Conservation (phyloP, 495 filamentous ascomycete species). For the Glarea lozoyensis region DNA sequence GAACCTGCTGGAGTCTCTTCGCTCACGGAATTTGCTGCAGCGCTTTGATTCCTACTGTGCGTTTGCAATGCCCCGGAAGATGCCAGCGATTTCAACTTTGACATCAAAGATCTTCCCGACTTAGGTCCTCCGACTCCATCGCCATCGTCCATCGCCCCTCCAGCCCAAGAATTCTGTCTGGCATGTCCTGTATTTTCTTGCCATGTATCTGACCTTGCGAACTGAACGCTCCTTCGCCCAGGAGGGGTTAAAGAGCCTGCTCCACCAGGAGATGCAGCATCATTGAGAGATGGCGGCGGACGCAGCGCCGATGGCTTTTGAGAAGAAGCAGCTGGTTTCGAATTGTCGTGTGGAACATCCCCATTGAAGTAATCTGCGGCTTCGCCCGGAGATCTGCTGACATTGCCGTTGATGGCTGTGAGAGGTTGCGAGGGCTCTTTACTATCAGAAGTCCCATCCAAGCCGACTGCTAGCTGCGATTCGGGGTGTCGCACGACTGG, state of each 20-base stretch:
- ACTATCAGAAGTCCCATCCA: background rate
- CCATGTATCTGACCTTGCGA: slow-evolving; percentile 41
- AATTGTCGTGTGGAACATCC: slow-evolving; percentile 24
- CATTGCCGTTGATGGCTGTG: slow-evolving; percentile 9
- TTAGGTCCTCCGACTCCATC: slow-evolving; percentile 36
- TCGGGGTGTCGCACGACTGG: slow-evolving; percentile 8
- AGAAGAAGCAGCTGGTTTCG: background rate
- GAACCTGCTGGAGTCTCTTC: slow-evolving; percentile 38
- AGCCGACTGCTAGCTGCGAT: slow-evolving; percentile 8
- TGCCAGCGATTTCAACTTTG: slow-evolving; percentile 54
- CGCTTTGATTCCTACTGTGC: slow-evolving; percentile 33
- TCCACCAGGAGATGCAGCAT: slow-evolving; percentile 14
- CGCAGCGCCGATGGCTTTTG: slow-evolving; percentile 14
- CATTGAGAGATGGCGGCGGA: background rate
- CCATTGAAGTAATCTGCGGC: slow-evolving; percentile 36
- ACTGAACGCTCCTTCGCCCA: slow-evolving; percentile 55
- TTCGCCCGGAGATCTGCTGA: slow-evolving; percentile 17
- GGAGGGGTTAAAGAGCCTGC: slow-evolving; percentile 35
- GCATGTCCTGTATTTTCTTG: slow-evolving; percentile 35
- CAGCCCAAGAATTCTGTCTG: slow-evolving; percentile 46
- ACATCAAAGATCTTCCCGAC: slow-evolving; percentile 53
- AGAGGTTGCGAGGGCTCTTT: slow-evolving; percentile 2
- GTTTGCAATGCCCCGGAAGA: slow-evolving; percentile 29
- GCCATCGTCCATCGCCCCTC: slow-evolving; percentile 44
- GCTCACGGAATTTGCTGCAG: slow-evolving; percentile 24